Percentiles rank a stretch among this genome's conserved stretches.
Conservation (phyloP, 352 stramenopile species). For the Pythium guiyangense region DNA sequence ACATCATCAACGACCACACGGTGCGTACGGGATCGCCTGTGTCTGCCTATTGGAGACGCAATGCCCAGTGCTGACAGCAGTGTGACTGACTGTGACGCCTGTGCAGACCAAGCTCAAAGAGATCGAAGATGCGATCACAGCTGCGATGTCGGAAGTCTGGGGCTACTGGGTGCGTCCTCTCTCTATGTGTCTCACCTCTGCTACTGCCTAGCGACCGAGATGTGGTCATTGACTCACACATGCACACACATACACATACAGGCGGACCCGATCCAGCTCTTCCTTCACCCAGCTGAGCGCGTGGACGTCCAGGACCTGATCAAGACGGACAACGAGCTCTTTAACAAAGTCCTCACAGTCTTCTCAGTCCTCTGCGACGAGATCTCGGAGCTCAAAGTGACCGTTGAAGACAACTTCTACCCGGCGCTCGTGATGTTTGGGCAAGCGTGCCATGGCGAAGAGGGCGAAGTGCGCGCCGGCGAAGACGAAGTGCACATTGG, state of each 20-base stretch:
- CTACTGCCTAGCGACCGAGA: too few species aligned
- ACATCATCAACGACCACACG: constrained; percentile 88
- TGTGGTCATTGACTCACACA: neutral
- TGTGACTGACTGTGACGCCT: neutral
- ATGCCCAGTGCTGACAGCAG: neutral
- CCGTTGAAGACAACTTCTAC: constrained; percentile 88
- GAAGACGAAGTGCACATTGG: constrained; percentile 84
- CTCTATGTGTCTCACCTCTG: neutral
- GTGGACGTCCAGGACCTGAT: constrained; percentile 88
- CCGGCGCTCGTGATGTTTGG: constrained; percentile 89
- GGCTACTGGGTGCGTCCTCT: constrained; percentile 69
- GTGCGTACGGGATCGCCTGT: constrained; percentile 18
- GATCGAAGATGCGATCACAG: constrained; percentile 83
- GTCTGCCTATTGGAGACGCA: neutral
- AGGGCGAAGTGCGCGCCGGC: constrained; percentile 61
- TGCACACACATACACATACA: constrained; percentile 11
- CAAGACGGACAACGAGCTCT: constrained; percentile 87
- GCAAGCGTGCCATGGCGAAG: constrained; percentile 62
- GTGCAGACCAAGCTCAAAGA: constrained; percentile 80
- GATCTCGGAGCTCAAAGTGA: constrained; percentile 87
- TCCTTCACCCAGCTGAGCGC: constrained; percentile 76
- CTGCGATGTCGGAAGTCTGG: constrained; percentile 87
- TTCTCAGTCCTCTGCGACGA: constrained; percentile 89
- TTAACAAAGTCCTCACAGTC: constrained; percentile 88
- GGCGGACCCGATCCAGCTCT: constrained; percentile 81